Percentiles rank a stretch among this genome's conserved stretches.
Evolutionary conservation across 1,284 basidiomycete genomes (phyloP).

Genomic region (Leccinum ponderosum): DNA sequence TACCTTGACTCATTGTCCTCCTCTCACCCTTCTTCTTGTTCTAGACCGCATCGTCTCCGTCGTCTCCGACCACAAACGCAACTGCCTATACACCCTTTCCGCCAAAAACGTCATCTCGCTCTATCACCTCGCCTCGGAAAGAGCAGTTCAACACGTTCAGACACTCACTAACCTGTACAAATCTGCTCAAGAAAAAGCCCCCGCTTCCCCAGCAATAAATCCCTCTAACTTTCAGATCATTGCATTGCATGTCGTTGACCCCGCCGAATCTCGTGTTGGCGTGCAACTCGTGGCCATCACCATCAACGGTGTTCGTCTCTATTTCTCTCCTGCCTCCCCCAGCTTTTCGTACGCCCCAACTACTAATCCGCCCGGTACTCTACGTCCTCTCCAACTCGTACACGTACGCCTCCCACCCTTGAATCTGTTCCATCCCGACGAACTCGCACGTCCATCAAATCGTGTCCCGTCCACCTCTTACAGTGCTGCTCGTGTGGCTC

Average conservation of each 20-base stretch:
- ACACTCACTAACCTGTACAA: slow-evolving; percentile 70
- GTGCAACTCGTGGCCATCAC: slow-evolving; percentile 82
- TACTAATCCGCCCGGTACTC: too few relatives aligned
- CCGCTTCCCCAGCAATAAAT: slow-evolving; percentile 69
- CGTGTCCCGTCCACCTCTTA: too few relatives aligned
- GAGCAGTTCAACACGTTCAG: slow-evolving; percentile 65
- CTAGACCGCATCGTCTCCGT: slow-evolving; percentile 72
- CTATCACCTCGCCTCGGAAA: slow-evolving; percentile 61
- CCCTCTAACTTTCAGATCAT: slow-evolving; percentile 67
- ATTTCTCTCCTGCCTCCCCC: too few relatives aligned
- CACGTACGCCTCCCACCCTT: too few relatives aligned
- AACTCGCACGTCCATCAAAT: too few relatives aligned
- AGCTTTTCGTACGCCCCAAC: too few relatives aligned
- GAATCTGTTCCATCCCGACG: slow-evolving; percentile 33
- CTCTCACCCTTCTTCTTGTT: slow-evolving; percentile 10
- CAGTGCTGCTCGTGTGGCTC: too few relatives aligned
- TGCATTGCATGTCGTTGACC: slow-evolving; percentile 63
- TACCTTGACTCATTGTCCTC: not conserved
- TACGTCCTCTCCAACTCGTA: too few relatives aligned
- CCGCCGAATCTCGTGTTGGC: slow-evolving; percentile 61
- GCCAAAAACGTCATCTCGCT: slow-evolving; percentile 70
- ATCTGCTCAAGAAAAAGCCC: slow-evolving; percentile 71
- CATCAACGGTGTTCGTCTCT: slow-evolving; percentile 34
- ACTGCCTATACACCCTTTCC: slow-evolving; percentile 75
- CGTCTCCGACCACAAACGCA: slow-evolving; percentile 63